A percentile compares a stretch with the other conserved stretches of the same genome.
These are phyloP conservation scores for Paraleonurus japonicus DNA, from an alignment of 257 asterid species.

Conservation along the genomic window DNA sequence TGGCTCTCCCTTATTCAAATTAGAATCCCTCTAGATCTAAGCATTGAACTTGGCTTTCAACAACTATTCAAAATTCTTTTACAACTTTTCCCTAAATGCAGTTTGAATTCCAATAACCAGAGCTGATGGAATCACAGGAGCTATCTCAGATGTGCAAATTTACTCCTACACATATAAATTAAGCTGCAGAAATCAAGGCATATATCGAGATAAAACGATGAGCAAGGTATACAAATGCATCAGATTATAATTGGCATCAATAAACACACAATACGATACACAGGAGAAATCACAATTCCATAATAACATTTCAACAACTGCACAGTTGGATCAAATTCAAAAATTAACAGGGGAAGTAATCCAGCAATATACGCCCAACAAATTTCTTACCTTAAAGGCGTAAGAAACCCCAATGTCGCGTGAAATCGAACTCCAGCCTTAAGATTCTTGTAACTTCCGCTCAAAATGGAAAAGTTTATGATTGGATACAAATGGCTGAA, in stretches of 20 bases:
- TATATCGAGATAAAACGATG: constrained; percentile 9
- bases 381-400: constrained; percentile 27
- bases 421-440: constrained; percentile 24
- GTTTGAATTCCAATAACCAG: constrained; percentile 1
- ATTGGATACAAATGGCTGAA: not conserved
- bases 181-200: constrained; percentile 14
- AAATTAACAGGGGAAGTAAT: not conserved
- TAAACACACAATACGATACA: not conserved
- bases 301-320: not conserved
- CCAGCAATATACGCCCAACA: not conserved
- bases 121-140: not conserved
- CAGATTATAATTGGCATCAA: constrained; percentile 6
- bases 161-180: not conserved
- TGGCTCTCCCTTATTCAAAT: constrained; percentile 30
- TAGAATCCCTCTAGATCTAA: constrained; percentile 24
- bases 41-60: constrained; percentile 9
- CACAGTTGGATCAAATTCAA: no score
- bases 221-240: not conserved
- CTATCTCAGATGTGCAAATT: not conserved
- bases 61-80: not conserved
- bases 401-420: constrained; percentile 8
- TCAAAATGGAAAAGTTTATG: constrained; percentile 19
- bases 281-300: constrained; percentile 11
- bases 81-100: constrained; percentile 9
- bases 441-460: constrained; percentile 17